phyloP scores from a whole-genome alignment of 257 asterid genomes.

The Schizonepeta tenuifolia region DNA sequence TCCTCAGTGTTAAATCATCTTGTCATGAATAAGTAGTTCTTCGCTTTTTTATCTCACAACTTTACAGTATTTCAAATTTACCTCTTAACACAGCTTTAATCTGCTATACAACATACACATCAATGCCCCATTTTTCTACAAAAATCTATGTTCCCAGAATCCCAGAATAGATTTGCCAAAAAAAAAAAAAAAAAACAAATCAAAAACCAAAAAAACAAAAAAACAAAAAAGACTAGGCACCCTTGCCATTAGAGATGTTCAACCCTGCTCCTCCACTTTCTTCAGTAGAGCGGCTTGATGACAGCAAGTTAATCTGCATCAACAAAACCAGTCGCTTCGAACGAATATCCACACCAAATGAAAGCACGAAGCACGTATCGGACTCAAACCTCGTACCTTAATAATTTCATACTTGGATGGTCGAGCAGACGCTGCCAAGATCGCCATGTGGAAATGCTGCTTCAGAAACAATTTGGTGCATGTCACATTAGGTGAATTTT shows the following conservation, averaged over 20 bases:
- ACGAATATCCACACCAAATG: neutral
- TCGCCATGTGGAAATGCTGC: constrained; percentile 83
- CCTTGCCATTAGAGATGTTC: constrained; percentile 39
- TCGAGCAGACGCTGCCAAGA: constrained; percentile 61
- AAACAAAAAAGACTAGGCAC: constrained; percentile 18
- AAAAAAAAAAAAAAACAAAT: neutral
- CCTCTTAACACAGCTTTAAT: neutral
- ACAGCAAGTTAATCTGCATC: constrained; percentile 69
- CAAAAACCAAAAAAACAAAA: neutral
- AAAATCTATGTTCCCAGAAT: no score
- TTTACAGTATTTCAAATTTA: no score
- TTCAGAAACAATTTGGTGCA: neutral
- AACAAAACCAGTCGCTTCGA: neutral
- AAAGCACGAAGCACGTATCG: neutral
- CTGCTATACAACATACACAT: neutral
- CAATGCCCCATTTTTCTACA: neutral
- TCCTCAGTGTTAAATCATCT: neutral
- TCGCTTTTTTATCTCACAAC: no score
- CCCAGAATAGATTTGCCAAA: neutral
- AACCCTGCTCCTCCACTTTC: constrained; percentile 34
- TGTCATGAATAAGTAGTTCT: neutral
- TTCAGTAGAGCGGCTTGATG: constrained; percentile 47
- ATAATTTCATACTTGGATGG: constrained; percentile 61
- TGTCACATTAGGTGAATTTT: constrained; percentile 1
- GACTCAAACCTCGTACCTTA: constrained; percentile 47